Evolutionary conservation across 1,284 basidiomycete genomes (phyloP), one percentile per base, ranked within the genome.

Genomic region (Pyrrhoderma lamaoense): DNA sequence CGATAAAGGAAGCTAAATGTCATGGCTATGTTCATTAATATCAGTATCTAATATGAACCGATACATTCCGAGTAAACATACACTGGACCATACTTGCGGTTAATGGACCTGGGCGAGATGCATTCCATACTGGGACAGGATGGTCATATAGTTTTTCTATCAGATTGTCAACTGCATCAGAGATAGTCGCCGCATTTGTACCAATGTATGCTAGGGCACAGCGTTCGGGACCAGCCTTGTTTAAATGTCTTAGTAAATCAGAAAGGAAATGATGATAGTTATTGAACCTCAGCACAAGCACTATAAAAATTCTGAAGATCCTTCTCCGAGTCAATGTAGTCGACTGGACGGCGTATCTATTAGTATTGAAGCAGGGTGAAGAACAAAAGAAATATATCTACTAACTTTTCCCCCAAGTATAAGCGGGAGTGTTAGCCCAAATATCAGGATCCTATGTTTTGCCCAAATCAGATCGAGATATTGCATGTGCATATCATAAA

Each of bases 291-390:
- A 9, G 53, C 52, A 42, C 62, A 63, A 14, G 57, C 54, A 9
- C 48, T 47, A 25, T 57, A 42, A 52, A 63, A 63, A 42, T 61
- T 57, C 2, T 49, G 49, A 35, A 61, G 55, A 8, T 52, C 59
- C 23, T 54, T 59, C 36, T 63, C 62, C 1, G 60, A 58, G 42
- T 62, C 61, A 16, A 55, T 56, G 18, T 57, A 59, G 44, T 61
- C 59, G 37, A 52, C 60, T 60, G 40, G 3, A 21, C n/a, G 13
- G 16, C 14, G 27, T 11, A 4, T 23, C 16, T 16, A 8, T 23
- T 19, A 5, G 34, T 42, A 8, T 48, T 22, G 14, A 3, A 31
- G 16, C 43, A 16, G 23, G 8, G 18, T 46, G 25, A 21, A 19
- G 19, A 48, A n/a, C 19, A 16, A 18, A 14, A 8, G 31, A 21